These are phyloP conservation scores for Allantophomopsis lycopodina DNA, from an alignment of 2,329 filamentous ascomycete species.

Conservation along the genomic window DNA sequence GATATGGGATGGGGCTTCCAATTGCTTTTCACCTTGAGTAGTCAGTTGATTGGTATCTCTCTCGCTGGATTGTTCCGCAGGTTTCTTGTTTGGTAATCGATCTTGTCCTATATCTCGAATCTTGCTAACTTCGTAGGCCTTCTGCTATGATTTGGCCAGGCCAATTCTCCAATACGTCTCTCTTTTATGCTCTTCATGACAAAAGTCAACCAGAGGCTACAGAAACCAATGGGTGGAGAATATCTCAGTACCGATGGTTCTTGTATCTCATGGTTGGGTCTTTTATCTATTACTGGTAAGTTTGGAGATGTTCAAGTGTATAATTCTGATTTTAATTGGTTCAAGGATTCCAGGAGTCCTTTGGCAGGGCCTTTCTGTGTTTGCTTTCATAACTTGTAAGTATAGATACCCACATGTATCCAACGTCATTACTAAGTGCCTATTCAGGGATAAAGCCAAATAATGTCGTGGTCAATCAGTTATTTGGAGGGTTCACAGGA, in stretches of 20 bases:
- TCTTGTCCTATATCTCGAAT: neutral
- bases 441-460: constrained; percentile 44
- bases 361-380: constrained; percentile 26
- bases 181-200: constrained; percentile 47
- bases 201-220: constrained; percentile 35
- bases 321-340: constrained; percentile 47
- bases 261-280: constrained; percentile 25
- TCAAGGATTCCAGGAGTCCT: constrained; percentile 26
- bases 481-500: constrained; percentile 56
- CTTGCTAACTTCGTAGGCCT: constrained; percentile 20
- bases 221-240: constrained; percentile 26
- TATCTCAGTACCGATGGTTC: constrained; percentile 31
- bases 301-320: constrained; percentile 49
- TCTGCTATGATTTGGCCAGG: constrained; percentile 53
- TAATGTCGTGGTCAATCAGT: constrained; percentile 54
- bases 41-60: constrained; percentile 49
- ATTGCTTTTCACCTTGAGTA: constrained; percentile 43
- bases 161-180: constrained; percentile 32
- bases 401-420: neutral
- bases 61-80: constrained; percentile 44
- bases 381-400: constrained; percentile 52
- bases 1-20: constrained; percentile 39
- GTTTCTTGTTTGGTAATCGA: constrained; percentile 32
- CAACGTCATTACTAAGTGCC: neutral
- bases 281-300: constrained; percentile 38